Evolutionary conservation across 2,329 filamentous ascomycete genomes (phyloP).

Genomic region (Domatiomyces catenatus): DNA sequence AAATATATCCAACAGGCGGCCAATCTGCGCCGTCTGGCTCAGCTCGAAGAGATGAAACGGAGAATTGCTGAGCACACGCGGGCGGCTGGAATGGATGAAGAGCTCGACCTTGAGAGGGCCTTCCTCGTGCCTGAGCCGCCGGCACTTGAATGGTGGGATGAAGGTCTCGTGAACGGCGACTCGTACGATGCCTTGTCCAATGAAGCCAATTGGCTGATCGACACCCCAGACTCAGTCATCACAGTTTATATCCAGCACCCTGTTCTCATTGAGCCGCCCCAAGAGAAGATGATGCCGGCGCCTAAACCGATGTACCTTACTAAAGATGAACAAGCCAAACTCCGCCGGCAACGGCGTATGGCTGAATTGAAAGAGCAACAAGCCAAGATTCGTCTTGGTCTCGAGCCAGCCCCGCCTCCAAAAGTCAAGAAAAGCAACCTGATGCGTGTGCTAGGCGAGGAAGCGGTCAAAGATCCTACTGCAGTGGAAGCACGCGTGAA

Average conservation of each 20-base stretch:
- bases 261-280: constrained; percentile 75
- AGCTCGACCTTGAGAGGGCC: constrained; percentile 72
- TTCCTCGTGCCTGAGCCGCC: constrained; percentile 75
- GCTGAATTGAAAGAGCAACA: constrained; percentile 91
- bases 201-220: constrained; percentile 53
- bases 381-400: constrained; percentile 81
- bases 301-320: constrained; percentile 90
- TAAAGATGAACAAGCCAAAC: constrained; percentile 74
- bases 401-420: constrained; percentile 77
- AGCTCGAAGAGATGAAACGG: constrained; percentile 87
- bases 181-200: constrained; percentile 59
- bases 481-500: constrained; percentile 92
- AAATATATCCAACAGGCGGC: constrained; percentile 95
- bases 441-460: constrained; percentile 89
- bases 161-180: constrained; percentile 61
- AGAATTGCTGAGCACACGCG: constrained; percentile 74
- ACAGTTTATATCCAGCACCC: constrained; percentile 88
- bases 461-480: constrained; percentile 88
- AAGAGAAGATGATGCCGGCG: constrained; percentile 64
- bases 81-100: constrained; percentile 87
- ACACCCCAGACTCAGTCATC: constrained; percentile 67
- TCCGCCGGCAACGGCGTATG: constrained; percentile 77
- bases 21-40: constrained; percentile 71
- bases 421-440: constrained; percentile 97
- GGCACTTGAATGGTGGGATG: constrained; percentile 94